Evolutionary conservation across 2,329 filamentous ascomycete species (phyloP).

Genomic region (Aureobasidium sp.): DNA sequence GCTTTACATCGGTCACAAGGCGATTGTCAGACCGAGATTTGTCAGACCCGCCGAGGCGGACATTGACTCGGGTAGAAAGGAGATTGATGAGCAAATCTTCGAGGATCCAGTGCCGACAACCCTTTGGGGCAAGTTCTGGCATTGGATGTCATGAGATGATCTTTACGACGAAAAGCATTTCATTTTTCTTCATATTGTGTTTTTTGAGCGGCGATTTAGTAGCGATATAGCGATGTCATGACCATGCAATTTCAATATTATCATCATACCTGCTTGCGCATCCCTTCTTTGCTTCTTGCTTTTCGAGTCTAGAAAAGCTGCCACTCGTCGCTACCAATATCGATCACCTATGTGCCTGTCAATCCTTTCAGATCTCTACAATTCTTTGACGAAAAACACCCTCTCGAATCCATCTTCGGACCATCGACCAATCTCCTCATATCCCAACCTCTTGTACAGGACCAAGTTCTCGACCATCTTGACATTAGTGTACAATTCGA

Average conservation of each 20-base stretch:
- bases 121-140: constrained; percentile 5
- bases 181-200: background rate
- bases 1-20: constrained; percentile 66
- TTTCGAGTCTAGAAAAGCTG: background rate
- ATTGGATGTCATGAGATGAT: constrained; percentile 1
- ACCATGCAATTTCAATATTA: background rate
- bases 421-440: background rate
- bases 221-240: constrained; percentile 1
- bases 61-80: constrained; percentile 34
- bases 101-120: constrained; percentile 5
- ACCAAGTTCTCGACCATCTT: constrained; percentile 9
- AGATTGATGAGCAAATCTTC: constrained; percentile 27
- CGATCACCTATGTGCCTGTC: background rate
- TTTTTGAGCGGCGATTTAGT: background rate
- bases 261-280: background rate
- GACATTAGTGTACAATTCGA: constrained; percentile 6
- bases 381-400: background rate
- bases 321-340: background rate
- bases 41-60: constrained; percentile 37
- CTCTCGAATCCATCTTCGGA: constrained; percentile 1
- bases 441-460: background rate
- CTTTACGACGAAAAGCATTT: background rate
- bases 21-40: constrained; percentile 43
- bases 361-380: background rate
- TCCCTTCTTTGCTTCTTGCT: background rate